phyloP scores from a whole-genome alignment of 805 yeast genomes.

The Candida alai region DNA sequence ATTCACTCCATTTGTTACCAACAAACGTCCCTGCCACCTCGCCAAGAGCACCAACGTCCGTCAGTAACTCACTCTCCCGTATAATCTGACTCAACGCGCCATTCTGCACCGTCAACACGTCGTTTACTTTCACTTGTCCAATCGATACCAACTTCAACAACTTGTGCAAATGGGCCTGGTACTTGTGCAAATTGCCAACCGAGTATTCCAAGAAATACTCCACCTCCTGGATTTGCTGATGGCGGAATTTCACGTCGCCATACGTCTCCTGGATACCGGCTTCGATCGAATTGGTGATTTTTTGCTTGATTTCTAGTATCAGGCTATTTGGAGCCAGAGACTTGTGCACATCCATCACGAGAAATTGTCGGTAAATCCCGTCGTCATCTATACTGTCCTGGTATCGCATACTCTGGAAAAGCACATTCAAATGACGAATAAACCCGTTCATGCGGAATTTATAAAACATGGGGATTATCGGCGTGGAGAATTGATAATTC shows the following conservation, averaged over 20 bases:
- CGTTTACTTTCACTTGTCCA: slow-evolving; percentile 30
- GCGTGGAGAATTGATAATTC: slow-evolving; percentile 24
- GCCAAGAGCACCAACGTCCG: slow-evolving; percentile 15
- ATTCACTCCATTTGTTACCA: background rate
- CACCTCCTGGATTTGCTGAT: slow-evolving; percentile 32
- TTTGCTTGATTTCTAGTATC: slow-evolving; percentile 31
- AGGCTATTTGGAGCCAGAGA: too few species aligned
- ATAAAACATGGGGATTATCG: slow-evolving; percentile 30
- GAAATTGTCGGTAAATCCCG: slow-evolving; percentile 2
- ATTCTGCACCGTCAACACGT: slow-evolving; percentile 22
- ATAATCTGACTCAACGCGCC: slow-evolving; percentile 3
- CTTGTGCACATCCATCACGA: slow-evolving; percentile 10
- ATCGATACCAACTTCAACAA: slow-evolving; percentile 36
- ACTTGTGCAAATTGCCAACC: slow-evolving; percentile 35
- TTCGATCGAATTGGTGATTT: slow-evolving; percentile 14
- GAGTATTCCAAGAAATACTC: slow-evolving; percentile 48
- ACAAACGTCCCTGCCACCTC: slow-evolving; percentile 15
- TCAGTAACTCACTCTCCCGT: background rate
- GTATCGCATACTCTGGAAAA: slow-evolving; percentile 40
- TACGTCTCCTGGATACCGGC: slow-evolving; percentile 15
- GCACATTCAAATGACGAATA: slow-evolving; percentile 45
- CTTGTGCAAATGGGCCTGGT: slow-evolving; percentile 23
- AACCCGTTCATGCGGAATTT: slow-evolving; percentile 48
- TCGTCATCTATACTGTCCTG: slow-evolving; percentile 11
- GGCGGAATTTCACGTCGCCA: slow-evolving; percentile 20